Evolutionary conservation across 345 rosid genomes (phyloP), one percentile per base, ranked within the genome.

Genomic region (Syzygium aqueum): DNA sequence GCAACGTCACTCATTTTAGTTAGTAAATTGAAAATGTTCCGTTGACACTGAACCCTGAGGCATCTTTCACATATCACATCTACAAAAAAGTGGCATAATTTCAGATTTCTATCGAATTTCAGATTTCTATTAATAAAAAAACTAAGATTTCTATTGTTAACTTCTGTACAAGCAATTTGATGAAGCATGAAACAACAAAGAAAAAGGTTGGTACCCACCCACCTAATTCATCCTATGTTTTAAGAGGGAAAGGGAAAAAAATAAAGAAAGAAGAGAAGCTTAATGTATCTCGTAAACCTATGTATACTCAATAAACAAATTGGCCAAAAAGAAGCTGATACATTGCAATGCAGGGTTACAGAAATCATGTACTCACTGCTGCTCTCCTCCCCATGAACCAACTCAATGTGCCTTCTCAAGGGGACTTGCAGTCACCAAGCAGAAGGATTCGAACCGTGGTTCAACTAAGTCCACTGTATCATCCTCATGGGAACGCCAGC

Each of bases 361-460:
- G 53, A 84, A 82, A 82, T 82, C 27, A 84, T 51, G 59, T 33
- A 84, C 43, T 19, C 59, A 84, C 85, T 84, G 63, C 61, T 37
- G 82, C 82, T 73, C 49, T 73, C 27, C 21, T 73, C 82, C 82
- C 82, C 82, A 37, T 73, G 82, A 37, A 37, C 27, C 10, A 14
- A 73, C 49, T 73, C 82, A 73, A 9, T 73, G 49, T 5, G 82
- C 11, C 82, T 73, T 37, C 82, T 73, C 49, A 21, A 37, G 8
- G 49, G 59, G 93, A 92, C 87, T 91, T 90, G 23, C 88, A 86
- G 90, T 94, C 59, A 86, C 93, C 89, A 95, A 19, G 89, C 92
- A 87, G 88, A 97, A 97, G 25, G 99, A 95, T 87, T 97, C 99
- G 43, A 95, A 92, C 65, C 98, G 94, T 51, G 99, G 99, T 91